These are phyloP conservation scores for Gastrodia elata DNA, from an alignment of 106 monocot species.

Conservation along the genomic window DNA sequence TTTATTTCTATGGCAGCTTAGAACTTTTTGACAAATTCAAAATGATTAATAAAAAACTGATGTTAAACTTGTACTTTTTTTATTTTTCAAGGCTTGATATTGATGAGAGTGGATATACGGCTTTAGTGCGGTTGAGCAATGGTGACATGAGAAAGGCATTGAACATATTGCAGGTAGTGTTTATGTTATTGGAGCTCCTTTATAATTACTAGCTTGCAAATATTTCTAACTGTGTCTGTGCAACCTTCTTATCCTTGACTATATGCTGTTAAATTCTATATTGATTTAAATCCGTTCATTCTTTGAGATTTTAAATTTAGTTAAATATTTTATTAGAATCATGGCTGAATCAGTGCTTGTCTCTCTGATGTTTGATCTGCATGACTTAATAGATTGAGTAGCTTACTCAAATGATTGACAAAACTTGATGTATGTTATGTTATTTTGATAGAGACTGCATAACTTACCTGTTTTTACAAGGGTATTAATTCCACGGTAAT, in stretches of 20 bases:
- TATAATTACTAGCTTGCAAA: background rate
- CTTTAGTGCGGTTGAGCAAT: slow-evolving; percentile 74
- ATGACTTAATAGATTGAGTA: background rate
- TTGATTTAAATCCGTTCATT: background rate
- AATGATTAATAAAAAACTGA: background rate
- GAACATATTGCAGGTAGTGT: slow-evolving; percentile 87
- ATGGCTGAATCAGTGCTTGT: background rate
- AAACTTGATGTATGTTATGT: background rate
- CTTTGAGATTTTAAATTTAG: background rate
- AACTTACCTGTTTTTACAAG: background rate
- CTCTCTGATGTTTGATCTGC: background rate
- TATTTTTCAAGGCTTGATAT: slow-evolving; percentile 64
- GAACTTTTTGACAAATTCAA: background rate
- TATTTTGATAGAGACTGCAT: background rate
- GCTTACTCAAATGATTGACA: background rate
- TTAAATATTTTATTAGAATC: background rate
- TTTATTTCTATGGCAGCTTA: background rate
- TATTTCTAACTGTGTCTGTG: background rate
- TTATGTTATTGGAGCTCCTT: background rate
- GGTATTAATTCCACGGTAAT: background rate
- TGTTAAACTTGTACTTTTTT: background rate
- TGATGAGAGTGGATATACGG: slow-evolving; percentile 65
- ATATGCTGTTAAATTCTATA: background rate
- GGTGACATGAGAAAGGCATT: slow-evolving; percentile 99
- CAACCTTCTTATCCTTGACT: background rate